These are phyloP conservation scores for Amphicarpaea edgeworthii DNA, from an alignment of 306 rosid genomes.

Conservation along the genomic window DNA sequence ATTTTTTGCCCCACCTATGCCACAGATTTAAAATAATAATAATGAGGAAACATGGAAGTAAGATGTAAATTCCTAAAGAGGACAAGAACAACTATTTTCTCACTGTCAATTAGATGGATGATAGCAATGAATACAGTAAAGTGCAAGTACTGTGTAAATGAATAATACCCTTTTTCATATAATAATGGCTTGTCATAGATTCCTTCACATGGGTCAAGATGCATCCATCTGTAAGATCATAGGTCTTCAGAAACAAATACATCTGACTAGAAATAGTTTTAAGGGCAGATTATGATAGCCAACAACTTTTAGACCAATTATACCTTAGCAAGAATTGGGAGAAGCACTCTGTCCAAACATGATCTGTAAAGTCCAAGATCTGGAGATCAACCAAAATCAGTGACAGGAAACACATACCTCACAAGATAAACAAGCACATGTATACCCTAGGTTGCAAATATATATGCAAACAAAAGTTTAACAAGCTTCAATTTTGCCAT, in stretches of 20 bases:
- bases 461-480: conserved; percentile 20
- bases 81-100: conserved; percentile 30
- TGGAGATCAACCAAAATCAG: conserved; percentile 53
- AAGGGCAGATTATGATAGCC: conserved; percentile 22
- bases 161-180: conserved; percentile 89
- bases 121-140: conserved; percentile 28
- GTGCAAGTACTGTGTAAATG: conserved; percentile 21
- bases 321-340: conserved; percentile 82
- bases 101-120: conserved; percentile 38
- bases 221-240: conserved; percentile 86
- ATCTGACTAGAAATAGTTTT: conserved; percentile 18
- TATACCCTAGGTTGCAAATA: neutral
- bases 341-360: conserved; percentile 98
- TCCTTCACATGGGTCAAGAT: conserved; percentile 96
- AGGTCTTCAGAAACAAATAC: conserved; percentile 43
- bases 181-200: conserved; percentile 84
- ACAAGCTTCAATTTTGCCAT: conserved; percentile 27
- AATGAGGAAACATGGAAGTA: conserved; percentile 17
- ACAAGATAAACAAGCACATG: conserved; percentile 14
- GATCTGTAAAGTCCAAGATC: conserved; percentile 85
- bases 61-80: conserved; percentile 27
- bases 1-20: conserved; percentile 85
- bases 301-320: conserved; percentile 31
- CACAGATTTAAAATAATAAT: neutral
- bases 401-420: conserved; percentile 35